These are phyloP conservation scores for Colletotrichum chrysophilum DNA, from an alignment of 2,329 filamentous ascomycete genomes.

Conservation along the genomic window DNA sequence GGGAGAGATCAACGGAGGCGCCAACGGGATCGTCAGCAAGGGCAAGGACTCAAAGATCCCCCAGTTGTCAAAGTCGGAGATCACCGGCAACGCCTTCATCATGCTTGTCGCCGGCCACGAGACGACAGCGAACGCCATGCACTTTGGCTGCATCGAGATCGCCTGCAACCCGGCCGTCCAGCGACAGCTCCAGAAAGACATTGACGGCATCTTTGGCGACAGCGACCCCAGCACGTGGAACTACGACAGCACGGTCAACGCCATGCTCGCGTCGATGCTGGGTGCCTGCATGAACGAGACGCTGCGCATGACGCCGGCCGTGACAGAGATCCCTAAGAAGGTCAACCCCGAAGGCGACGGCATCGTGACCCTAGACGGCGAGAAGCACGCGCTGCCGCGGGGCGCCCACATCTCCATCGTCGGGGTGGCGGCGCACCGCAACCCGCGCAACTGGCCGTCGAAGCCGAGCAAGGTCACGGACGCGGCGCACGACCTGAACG, in stretches of 20 bases:
- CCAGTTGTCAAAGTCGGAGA: constrained; percentile 64
- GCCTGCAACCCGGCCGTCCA: constrained; percentile 71
- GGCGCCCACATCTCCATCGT: constrained; percentile 61
- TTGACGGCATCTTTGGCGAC: constrained; percentile 68
- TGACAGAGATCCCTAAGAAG: constrained; percentile 75
- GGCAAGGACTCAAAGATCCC: constrained; percentile 31
- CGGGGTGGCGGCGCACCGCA: constrained; percentile 64
- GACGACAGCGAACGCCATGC: constrained; percentile 77
- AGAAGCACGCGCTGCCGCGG: constrained; percentile 62
- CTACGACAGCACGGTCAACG: constrained; percentile 71
- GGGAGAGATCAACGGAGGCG: constrained; percentile 8
- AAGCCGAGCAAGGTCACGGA: constrained; percentile 48
- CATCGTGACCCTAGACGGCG: constrained; percentile 62
- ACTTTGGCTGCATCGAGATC: constrained; percentile 73
- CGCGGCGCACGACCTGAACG: constrained; percentile 61
- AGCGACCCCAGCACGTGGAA: constrained; percentile 68
- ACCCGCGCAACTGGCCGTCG: constrained; percentile 76
- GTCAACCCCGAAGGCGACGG: constrained; percentile 56
- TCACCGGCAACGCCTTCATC: constrained; percentile 75
- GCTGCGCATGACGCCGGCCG: constrained; percentile 74
- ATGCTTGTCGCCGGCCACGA: constrained; percentile 80
- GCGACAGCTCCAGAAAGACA: constrained; percentile 68
- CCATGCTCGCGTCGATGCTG: constrained; percentile 71
- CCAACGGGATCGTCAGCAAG: constrained; percentile 8
- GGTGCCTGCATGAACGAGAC: constrained; percentile 82